Conservation (phyloP, 208 protist genomes). For the Crithidia fasciculata region DNA sequence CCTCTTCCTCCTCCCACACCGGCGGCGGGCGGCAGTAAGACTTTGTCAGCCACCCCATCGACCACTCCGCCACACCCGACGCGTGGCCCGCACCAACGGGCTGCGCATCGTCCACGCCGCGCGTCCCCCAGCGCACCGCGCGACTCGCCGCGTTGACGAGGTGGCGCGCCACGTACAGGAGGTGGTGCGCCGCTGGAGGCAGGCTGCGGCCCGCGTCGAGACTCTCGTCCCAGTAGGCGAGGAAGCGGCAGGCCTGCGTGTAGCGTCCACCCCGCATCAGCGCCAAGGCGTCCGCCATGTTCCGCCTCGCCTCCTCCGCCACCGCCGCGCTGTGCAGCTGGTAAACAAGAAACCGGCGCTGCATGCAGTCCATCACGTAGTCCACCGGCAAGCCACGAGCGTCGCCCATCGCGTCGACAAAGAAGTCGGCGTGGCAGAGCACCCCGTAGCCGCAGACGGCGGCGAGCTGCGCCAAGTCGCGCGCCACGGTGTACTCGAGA, state of each 20-base stretch:
- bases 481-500: conserved; percentile 24
- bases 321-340: conserved; percentile 28
- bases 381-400: conserved; percentile 23
- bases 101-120: not conserved
- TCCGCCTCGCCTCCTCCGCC: conserved; percentile 6
- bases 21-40: conserved; percentile 29
- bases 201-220: not conserved
- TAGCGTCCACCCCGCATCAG: conserved; percentile 25
- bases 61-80: conserved; percentile 23
- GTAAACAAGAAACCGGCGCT: conserved; percentile 20
- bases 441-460: conserved; percentile 24
- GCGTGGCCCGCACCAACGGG: not conserved
- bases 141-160: not conserved
- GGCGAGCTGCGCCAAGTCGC: conserved; percentile 23
- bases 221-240: not conserved
- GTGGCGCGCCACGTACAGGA: conserved; percentile 12
- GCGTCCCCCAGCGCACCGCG: not conserved
- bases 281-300: conserved; percentile 16
- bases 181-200: not conserved
- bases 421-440: conserved; percentile 32
- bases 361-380: conserved; percentile 34
- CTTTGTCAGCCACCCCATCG: not conserved
- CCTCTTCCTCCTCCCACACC: conserved; percentile 27
- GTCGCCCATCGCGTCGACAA: conserved; percentile 20
- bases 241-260: conserved; percentile 1